Base-by-base conservation (phyloP, 495 filamentous ascomycete genomes). In the Penicillium psychrofluorescens region DNA sequence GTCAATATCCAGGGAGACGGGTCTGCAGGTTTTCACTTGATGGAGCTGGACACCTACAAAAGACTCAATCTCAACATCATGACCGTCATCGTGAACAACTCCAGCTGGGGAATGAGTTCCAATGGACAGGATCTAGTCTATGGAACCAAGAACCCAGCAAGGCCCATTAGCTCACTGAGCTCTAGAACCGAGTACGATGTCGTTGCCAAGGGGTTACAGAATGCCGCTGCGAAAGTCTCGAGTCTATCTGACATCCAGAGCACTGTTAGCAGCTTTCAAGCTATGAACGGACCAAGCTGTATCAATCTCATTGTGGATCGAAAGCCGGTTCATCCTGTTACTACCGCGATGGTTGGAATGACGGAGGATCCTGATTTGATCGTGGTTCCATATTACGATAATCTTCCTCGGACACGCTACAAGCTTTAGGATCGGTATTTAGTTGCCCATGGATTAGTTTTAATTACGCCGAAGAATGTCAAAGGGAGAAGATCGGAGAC, bases 1-100 rank as follows among this genome's bases (percentile, higher is more conserved):
- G 38, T 62, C 11, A 56, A 50, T 33, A 35, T 62, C 0, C 55
- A 62, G 11, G 59, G 59, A 0, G 59, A 62, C 36, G 55, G 55
- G 11, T 59, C 55, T 6, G 51, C 56, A 1, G 59, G 59, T 1
- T 59, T 62, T 27, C 55, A 62, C 27, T 35, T 62, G 13, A 56
- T 59, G 55, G 59, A 62, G 35, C 49, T 62, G 1, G 59, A 62
- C 29, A 59, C 59, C 15, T 62, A 53, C 36, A 53, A 50, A 31
- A 35, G 59, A 14, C 47, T 59, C 37, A 40, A 50, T 7, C 36
- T 62, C 32, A 45, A 54, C 35, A 49, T 62, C 12, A 15, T 62
- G 36, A 62, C 59, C 0, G 44, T 62, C 9, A 46, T 62, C 2
- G 49, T 62, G 4, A 62, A 62, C 38, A 59, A 62, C 27, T 51